A percentile compares a stretch with the other conserved stretches of the same genome.
Conservation (phyloP, 2,329 filamentous ascomycete genomes). For the Calonectria henricotiae region DNA sequence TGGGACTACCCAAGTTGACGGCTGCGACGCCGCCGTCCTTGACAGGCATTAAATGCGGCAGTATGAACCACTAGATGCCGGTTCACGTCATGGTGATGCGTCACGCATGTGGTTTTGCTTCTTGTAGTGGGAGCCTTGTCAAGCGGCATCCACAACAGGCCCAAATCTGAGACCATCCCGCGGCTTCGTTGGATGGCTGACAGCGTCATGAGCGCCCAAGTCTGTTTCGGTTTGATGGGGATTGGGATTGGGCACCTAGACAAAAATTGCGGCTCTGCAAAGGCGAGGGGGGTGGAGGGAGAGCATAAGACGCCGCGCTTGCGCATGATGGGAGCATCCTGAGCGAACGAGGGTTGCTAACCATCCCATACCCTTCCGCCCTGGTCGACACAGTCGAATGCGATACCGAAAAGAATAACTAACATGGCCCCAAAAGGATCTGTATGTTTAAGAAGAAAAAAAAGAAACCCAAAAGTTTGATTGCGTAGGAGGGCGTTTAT, state of each 20-base stretch:
- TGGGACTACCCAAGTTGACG: slow-evolving; percentile 17
- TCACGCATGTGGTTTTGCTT: slow-evolving; percentile 31
- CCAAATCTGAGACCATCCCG: slow-evolving; percentile 27
- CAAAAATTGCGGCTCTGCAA: slow-evolving; percentile 47
- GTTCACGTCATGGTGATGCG: slow-evolving; percentile 45
- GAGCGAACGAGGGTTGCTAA: slow-evolving; percentile 3
- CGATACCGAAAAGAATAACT: not conserved
- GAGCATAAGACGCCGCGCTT: slow-evolving; percentile 43
- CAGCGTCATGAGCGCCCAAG: slow-evolving; percentile 49
- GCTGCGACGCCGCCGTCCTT: slow-evolving; percentile 12
- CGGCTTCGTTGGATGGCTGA: slow-evolving; percentile 26
- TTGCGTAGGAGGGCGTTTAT: not conserved
- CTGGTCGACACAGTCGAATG: not conserved
- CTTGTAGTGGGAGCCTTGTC: slow-evolving; percentile 27
- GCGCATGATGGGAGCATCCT: slow-evolving; percentile 30
- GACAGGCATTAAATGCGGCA: slow-evolving; percentile 38
- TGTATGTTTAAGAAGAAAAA: slow-evolving; percentile 27
- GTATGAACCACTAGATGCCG: slow-evolving; percentile 24
- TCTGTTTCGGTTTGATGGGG: slow-evolving; percentile 37
- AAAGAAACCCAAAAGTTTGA: not conserved
- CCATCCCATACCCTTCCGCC: slow-evolving; percentile 6
- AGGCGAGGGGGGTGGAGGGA: slow-evolving; percentile 11
- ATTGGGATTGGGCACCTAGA: slow-evolving; percentile 50
- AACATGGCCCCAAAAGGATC: slow-evolving; percentile 28
- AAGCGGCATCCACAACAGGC: slow-evolving; percentile 36